phyloP scores from a whole-genome alignment of 306 rosid genomes.

The Rubus parviflorus region DNA sequence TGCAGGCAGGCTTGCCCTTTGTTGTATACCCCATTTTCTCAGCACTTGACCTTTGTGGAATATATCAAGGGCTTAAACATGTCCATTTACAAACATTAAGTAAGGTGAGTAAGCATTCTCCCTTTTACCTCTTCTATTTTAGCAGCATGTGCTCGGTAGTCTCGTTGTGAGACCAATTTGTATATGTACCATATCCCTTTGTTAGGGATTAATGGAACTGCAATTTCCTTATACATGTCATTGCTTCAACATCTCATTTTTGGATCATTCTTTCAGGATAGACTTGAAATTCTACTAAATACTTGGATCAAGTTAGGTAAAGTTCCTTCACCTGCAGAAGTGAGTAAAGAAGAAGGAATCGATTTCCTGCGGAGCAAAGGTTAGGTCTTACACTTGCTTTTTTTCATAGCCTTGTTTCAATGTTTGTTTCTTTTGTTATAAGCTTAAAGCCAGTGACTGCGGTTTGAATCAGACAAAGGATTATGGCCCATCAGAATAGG shows the following conservation, averaged over 20 bases:
- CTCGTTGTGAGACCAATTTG: neutral
- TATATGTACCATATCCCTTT: neutral
- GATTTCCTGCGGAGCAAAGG: conserved; percentile 62
- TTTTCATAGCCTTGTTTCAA: conserved; percentile 6
- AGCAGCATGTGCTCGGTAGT: neutral
- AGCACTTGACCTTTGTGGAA: conserved; percentile 79
- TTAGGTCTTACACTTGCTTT: conserved; percentile 28
- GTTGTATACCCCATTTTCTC: conserved; percentile 76
- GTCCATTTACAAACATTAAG: conserved; percentile 88
- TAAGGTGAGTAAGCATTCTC: conserved; percentile 49
- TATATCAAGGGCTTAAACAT: conserved; percentile 77
- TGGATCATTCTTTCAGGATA: conserved; percentile 55
- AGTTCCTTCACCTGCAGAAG: conserved; percentile 84
- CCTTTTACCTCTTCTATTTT: neutral
- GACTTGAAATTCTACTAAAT: conserved; percentile 79
- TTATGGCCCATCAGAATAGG: conserved; percentile 84
- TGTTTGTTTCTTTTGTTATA: conserved; percentile 3
- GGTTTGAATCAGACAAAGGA: conserved; percentile 50
- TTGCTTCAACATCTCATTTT: neutral
- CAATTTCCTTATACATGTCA: neutral
- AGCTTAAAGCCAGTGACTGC: conserved; percentile 24
- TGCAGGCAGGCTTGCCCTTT: conserved; percentile 59
- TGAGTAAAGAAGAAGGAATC: conserved; percentile 76
- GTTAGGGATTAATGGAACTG: neutral
- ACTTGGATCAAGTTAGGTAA: conserved; percentile 73